Evolutionary conservation across 2,329 filamentous ascomycete genomes (phyloP).

Genomic region (Alternaria atra): DNA sequence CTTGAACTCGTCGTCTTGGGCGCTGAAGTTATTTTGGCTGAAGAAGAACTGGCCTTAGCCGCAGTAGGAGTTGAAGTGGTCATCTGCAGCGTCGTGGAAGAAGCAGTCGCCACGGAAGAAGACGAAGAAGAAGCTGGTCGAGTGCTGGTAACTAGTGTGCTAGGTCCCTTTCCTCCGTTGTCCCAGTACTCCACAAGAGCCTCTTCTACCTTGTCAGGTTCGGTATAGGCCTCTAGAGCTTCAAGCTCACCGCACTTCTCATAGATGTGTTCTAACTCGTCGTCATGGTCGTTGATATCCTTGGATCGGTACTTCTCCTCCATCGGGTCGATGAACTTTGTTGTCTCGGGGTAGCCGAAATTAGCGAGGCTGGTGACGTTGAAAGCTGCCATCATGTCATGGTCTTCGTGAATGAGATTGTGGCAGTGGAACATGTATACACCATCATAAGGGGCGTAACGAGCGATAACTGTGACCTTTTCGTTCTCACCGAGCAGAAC

Average conservation of each 20-base stretch:
- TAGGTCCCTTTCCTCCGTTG: constrained; percentile 25
- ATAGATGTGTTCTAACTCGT: constrained; percentile 31
- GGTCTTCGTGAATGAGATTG: constrained; percentile 58
- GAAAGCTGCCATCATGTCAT: constrained; percentile 58
- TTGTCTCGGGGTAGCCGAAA: constrained; percentile 47
- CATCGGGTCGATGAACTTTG: constrained; percentile 46
- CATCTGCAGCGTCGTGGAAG: neutral
- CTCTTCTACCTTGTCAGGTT: constrained; percentile 33
- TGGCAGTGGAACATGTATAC: constrained; percentile 61
- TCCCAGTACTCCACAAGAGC: constrained; percentile 42
- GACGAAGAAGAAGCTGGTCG: constrained; percentile 1
- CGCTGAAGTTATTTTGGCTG: constrained; percentile 3
- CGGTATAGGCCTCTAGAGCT: constrained; percentile 41
- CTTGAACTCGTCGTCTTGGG: constrained; percentile 11
- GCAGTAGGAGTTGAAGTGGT: neutral
- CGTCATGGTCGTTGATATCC: constrained; percentile 30
- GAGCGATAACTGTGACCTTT: constrained; percentile 43
- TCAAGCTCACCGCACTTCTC: constrained; percentile 38
- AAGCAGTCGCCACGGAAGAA: neutral
- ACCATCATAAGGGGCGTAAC: constrained; percentile 55
- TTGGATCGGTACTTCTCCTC: constrained; percentile 41
- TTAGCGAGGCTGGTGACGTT: constrained; percentile 51
- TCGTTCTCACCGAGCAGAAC: constrained; percentile 64
- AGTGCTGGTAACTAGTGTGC: constrained; percentile 26
- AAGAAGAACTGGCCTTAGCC: neutral